Base-by-base conservation (phyloP, 352 stramenopile species). In the Phytopythium oedochilum region DNA sequence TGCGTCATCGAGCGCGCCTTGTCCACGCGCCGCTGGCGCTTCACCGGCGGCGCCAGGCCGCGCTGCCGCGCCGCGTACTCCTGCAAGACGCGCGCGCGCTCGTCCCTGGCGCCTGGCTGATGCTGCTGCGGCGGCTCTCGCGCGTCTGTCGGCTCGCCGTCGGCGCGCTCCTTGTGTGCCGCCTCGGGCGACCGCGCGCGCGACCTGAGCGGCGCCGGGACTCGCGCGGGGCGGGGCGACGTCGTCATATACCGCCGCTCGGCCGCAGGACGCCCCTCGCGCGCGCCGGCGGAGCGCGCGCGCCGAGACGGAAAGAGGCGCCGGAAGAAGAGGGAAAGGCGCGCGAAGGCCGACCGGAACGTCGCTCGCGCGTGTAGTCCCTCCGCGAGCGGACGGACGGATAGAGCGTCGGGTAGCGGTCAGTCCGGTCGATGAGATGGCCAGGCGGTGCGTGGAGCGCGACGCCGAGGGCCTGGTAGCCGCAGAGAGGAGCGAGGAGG, bases 41-140 rank as follows among this genome's bases (percentile, higher is more conserved):
- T 54, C 15, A 54, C 47, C n/a, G 47, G 47, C 9, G 47, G 47
- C n/a, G n/a, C 26, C 45, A 52, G 18, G 3, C 31, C 31, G n/a
- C 47, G 47, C 32, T 40, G 31, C 20, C 6, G 31, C 47, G 47
- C 47, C 47, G 47, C 34, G 31, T 54, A 43, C 47, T 54, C 47
- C 32, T 54, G 47, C 20, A 54, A 2, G 7, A 54, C 32, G 10
- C 47, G 47, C 47, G 47, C 47, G n/a, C 47, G 47, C 47, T 54
- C 47, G 20, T 43, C 47, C 47, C 14, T 54, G 47, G 47, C 9
- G 20, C 2, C 31, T 25, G 25, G 43, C 14, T 31, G 26, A 20
- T 23, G 38, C 5, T 12, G 31, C n/a, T n/a, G 5, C 22, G 47
- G 10, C n/a, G 28, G 31, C 31, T n/a, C n/a, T 18, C 31, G 31